phyloP scores from a whole-genome alignment of 305 asterid genomes.

The Fraxinus greggii region DNA sequence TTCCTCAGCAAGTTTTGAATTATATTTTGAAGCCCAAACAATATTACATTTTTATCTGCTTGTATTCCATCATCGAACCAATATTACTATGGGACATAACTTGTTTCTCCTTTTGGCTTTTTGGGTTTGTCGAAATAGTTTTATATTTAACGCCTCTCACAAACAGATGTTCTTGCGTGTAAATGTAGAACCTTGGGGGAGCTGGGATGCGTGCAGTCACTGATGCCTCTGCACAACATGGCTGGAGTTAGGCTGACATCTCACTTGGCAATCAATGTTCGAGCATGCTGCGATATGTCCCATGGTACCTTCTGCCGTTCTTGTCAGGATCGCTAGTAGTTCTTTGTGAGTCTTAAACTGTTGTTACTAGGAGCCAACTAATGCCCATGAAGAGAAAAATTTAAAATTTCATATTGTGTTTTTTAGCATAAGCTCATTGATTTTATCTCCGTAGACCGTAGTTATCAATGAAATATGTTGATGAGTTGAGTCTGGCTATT shows the following conservation, averaged over 20 bases:
- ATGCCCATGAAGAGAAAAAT: slow-evolving; percentile 20
- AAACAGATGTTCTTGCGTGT: slow-evolving; percentile 8
- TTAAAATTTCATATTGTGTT: not conserved
- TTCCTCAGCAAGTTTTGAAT: not conserved
- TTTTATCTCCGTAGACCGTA: not conserved
- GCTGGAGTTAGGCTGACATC: slow-evolving; percentile 63
- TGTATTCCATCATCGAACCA: not conserved
- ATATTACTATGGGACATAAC: not conserved
- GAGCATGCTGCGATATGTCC: slow-evolving; percentile 94
- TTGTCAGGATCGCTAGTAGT: slow-evolving; percentile 98
- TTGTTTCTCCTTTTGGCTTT: slow-evolving; percentile 5
- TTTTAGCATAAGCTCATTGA: slow-evolving; percentile 4
- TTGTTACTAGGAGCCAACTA: slow-evolving; percentile 34
- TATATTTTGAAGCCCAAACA: not conserved
- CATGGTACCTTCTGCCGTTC: slow-evolving; percentile 96
- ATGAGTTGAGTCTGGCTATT: not conserved
- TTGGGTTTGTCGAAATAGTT: not conserved
- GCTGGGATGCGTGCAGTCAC: slow-evolving; percentile 65
- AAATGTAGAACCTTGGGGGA: slow-evolving; percentile 68
- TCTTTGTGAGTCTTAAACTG: slow-evolving; percentile 66
- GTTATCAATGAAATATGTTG: not conserved
- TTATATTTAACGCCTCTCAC: not conserved
- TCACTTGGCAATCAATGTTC: slow-evolving; percentile 59
- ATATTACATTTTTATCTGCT: not conserved
- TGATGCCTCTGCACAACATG: slow-evolving; percentile 57